Conservation (phyloP, 257 asterid genomes). For the Cinchona pubescens region DNA sequence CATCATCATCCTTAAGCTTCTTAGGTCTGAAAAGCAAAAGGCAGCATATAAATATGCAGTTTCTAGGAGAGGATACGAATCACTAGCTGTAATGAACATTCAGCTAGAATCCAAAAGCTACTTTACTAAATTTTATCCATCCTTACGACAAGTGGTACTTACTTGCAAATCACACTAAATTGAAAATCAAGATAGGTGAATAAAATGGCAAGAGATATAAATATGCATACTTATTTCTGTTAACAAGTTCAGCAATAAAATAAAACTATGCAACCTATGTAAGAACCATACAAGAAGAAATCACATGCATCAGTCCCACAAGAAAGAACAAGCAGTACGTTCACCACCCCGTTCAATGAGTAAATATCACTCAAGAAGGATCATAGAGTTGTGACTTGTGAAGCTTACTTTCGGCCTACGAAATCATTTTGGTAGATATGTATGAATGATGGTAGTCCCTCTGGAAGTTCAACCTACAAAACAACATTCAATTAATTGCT, state of each 20-base stretch:
- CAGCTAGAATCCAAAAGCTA: not conserved
- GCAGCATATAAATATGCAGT: not conserved
- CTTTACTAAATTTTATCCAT: not conserved
- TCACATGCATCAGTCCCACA: not conserved
- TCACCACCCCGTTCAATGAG: not conserved
- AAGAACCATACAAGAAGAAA: no score
- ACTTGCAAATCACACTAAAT: not conserved
- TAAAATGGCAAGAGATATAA: not conserved
- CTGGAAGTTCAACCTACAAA: slow-evolving; percentile 52
- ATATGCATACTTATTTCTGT: not conserved
- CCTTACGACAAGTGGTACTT: not conserved
- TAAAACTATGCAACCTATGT: not conserved
- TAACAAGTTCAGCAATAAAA: not conserved
- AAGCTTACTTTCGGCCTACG: slow-evolving; percentile 57
- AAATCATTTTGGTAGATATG: slow-evolving; percentile 56
- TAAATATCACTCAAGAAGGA: slow-evolving; percentile 7
- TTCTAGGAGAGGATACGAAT: not conserved
- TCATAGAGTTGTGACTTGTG: slow-evolving; percentile 12
- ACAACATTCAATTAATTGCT: slow-evolving; percentile 23
- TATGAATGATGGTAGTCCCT: slow-evolving; percentile 53
- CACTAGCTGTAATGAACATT: not conserved
- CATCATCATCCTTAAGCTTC: slow-evolving; percentile 74
- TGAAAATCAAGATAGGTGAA: not conserved
- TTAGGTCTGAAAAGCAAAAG: slow-evolving; percentile 38
- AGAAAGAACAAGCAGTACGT: not conserved